Evolutionary conservation across 2,329 filamentous ascomycete species (phyloP).

Genomic region (Fusarium sp.): DNA sequence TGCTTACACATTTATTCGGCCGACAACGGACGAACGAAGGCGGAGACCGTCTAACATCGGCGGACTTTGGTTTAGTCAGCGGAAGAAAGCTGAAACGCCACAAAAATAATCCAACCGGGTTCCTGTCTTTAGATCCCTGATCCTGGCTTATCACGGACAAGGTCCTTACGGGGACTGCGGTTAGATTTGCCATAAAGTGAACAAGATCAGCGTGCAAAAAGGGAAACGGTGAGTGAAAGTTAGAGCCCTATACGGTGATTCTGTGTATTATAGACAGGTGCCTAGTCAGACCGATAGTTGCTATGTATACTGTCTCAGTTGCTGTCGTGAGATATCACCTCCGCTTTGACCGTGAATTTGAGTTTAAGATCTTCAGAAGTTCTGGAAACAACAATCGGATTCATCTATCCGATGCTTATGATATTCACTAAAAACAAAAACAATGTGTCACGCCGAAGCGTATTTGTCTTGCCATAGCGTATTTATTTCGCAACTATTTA

Average conservation of each 20-base stretch:
- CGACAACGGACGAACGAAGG: not conserved
- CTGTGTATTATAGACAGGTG: not conserved
- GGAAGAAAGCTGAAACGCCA: slow-evolving; percentile 3
- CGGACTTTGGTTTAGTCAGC: not conserved
- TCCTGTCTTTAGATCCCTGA: not conserved
- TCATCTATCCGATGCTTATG: not conserved
- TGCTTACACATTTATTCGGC: not conserved
- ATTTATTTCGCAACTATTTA: not conserved
- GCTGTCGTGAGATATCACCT: not conserved
- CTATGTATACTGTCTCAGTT: not conserved
- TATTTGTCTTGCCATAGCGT: not conserved
- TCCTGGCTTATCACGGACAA: not conserved
- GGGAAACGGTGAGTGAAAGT: not conserved
- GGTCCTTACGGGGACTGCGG: not conserved
- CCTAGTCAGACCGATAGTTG: not conserved
- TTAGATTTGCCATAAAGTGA: not conserved
- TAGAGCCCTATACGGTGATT: not conserved
- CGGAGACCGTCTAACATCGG: not conserved
- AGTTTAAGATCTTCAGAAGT: not conserved
- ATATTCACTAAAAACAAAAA: not conserved
- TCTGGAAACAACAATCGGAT: not conserved
- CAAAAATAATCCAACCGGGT: not conserved
- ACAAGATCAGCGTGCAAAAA: not conserved
- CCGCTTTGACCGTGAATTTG: not conserved
- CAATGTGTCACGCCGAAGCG: slow-evolving; percentile 17